Evolutionary conservation across 2,329 filamentous ascomycete species (phyloP), one percentile per base, ranked within the genome.

Genomic region (Arthrocladium fulminans): DNA sequence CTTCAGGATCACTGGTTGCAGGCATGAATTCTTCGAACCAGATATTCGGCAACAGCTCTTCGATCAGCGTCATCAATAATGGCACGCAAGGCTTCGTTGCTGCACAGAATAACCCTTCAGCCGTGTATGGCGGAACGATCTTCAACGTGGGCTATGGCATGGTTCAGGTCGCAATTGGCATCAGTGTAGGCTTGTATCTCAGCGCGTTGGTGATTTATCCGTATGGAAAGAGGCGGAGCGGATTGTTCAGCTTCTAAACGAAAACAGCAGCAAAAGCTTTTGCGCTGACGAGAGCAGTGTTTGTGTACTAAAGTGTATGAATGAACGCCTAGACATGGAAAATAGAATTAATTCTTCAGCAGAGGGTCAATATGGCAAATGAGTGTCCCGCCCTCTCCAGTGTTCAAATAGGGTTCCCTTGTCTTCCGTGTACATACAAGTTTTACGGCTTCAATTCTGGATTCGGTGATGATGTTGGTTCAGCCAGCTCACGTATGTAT

Each of bases 1-100:
- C 79, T 1, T 73, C 69, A 45, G 79, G 79, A 1, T 73, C 70
- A 3, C 60, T 82, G 15, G 71, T 82, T 1, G 68, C 71, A 0
- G 78, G 79, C 12, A 68, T 82, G 38, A 72, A 72, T 8, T 74
- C 71, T 2, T 77, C 79, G 0, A 51, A 59, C 23, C 51, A 57
- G 32, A 56, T 59, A 29, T 51, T 53, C 9, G 60, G 63, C 7
- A 71, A 68, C 51, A 68, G 68, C 0, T 75, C 72, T 20, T 65
- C 57, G 4, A 44, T 43, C 42, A 66, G 70, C 2, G 69, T 68
- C 17, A 73, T 70, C 8, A 68, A 67, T 49, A 64, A 65, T 27
- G 57, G 63, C 15, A 59, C 56, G 10, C 48, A 53, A 24, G 54
- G 56, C 3, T 57, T 58, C 25, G 32, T 52, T 39, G 42, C 42